Conservation (phyloP, 2,329 filamentous ascomycete genomes). For the Cladorrhinum sp. region DNA sequence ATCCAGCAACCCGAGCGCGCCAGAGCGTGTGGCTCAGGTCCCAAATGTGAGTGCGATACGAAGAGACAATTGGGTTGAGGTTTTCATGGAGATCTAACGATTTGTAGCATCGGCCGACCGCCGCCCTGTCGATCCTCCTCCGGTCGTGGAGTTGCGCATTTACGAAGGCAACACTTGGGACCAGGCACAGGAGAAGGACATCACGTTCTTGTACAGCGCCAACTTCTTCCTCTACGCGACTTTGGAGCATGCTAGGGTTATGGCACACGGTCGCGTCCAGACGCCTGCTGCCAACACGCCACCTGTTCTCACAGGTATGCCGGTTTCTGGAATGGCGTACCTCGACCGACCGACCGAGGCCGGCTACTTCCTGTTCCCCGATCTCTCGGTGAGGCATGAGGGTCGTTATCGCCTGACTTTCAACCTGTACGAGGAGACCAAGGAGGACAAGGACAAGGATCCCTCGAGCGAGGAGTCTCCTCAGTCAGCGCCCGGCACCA, state of each 20-base stretch:
- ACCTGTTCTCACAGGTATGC: slow-evolving; percentile 88
- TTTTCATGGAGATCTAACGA: slow-evolving; percentile 14
- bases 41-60: slow-evolving; percentile 71
- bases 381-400: slow-evolving; percentile 92
- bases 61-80: neutral
- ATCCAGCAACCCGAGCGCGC: slow-evolving; percentile 94
- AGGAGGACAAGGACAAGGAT: slow-evolving; percentile 78
- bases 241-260: slow-evolving; percentile 77
- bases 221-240: slow-evolving; percentile 98
- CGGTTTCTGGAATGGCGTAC: slow-evolving; percentile 93
- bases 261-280: slow-evolving; percentile 76
- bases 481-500: slow-evolving; percentile 35
- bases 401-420: slow-evolving; percentile 90
- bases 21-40: slow-evolving; percentile 89
- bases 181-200: slow-evolving; percentile 62
- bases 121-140: slow-evolving; percentile 88
- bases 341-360: slow-evolving; percentile 76
- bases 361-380: slow-evolving; percentile 97
- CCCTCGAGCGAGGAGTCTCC: slow-evolving; percentile 36
- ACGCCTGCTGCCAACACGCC: slow-evolving; percentile 64
- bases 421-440: slow-evolving; percentile 89
- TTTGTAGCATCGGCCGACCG: slow-evolving; percentile 74
- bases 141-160: slow-evolving; percentile 87
- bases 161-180: slow-evolving; percentile 67
- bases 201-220: slow-evolving; percentile 89